Base-by-base conservation (phyloP, 768 basidiomycete genomes). In the Lyophyllum shimeji region DNA sequence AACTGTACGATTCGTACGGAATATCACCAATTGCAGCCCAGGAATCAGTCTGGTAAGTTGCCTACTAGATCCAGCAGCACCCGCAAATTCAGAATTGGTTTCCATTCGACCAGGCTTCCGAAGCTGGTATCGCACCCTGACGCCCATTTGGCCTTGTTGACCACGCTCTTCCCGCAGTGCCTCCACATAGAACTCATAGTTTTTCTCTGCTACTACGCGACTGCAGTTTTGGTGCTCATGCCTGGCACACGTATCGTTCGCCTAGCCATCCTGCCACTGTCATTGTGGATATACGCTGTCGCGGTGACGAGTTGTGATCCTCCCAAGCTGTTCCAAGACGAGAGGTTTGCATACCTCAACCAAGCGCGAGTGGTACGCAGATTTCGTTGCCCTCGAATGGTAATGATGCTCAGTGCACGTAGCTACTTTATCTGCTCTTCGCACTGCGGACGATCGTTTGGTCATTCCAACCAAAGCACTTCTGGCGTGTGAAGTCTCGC, bases 221-320 rank as follows among this genome's bases (percentile, higher is more conserved):
- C 80, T 52, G 83, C 84, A 12, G 64, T 82, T 31, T 73, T 86
- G 46, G 80, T 84, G 6, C 70, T 82, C 39, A 63, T 77, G 12
- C 79, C 79, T 0, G 67, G 66, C 29, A 82, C 83, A 0, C 66
- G 69, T 45, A 43, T 68, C 3, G 64, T 78, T 53, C 78, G 82
- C 42, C 53, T 76, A 31, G 76, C 79, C 12, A 56, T 85, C 29
- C 73, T 85, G 24, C 82, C 83, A 2, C 55, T 81, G 12, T 76
- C 81, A 4, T 64, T 81, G 25, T 80, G 75, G 71, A 53, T 67
- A 6, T 65, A 76, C 17, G 78, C 76, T 50, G 71, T 76, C 13
- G 75, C 76, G 2, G 67, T 69, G 15, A 79, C 78, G 20, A 67
- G 66, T 15, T 56, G 81, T 47, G 76, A 82, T 62, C 53, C 80